Conservation (phyloP, 306 rosid species). For the Vigna hirtella region DNA sequence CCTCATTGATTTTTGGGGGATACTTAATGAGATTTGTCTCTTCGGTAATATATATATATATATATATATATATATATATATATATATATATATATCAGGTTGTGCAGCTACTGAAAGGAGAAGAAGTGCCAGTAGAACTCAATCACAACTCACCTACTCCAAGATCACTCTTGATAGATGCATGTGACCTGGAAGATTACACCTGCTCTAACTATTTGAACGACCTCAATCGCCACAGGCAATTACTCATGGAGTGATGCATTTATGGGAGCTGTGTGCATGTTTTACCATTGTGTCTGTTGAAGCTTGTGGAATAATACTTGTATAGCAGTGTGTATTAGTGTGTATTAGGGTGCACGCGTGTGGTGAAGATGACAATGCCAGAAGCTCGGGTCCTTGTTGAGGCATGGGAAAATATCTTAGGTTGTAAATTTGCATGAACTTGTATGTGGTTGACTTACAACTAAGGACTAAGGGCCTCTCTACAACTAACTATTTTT, state of each 20-base stretch:
- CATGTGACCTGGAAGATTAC: slow-evolving; percentile 83
- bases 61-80: neutral
- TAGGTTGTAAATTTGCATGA: slow-evolving; percentile 45
- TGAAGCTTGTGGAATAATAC: slow-evolving; percentile 34
- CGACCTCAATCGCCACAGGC: slow-evolving; percentile 76
- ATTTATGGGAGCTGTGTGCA: neutral
- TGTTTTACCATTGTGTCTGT: slow-evolving; percentile 2
- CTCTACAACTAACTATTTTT: neutral
- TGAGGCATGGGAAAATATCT: slow-evolving; percentile 34
- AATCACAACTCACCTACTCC: slow-evolving; percentile 47
- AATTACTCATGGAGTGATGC: slow-evolving; percentile 74
- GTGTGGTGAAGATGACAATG: slow-evolving; percentile 32
- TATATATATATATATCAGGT: slow-evolving; percentile 48
- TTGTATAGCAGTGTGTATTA: slow-evolving; percentile 17
- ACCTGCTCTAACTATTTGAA: slow-evolving; percentile 70
- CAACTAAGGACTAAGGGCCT: neutral
- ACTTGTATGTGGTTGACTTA: slow-evolving; percentile 7
- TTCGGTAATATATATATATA: neutral
- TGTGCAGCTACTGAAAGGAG: slow-evolving; percentile 66
- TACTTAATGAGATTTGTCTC: no score
- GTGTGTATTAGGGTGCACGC: neutral
- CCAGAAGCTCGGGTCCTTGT: slow-evolving; percentile 40
- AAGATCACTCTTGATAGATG: slow-evolving; percentile 63
- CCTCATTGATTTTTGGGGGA: neutral
- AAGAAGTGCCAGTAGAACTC: slow-evolving; percentile 53